These are phyloP conservation scores for Odontarrhena argentea DNA, from an alignment of 345 rosid genomes.

Conservation along the genomic window DNA sequence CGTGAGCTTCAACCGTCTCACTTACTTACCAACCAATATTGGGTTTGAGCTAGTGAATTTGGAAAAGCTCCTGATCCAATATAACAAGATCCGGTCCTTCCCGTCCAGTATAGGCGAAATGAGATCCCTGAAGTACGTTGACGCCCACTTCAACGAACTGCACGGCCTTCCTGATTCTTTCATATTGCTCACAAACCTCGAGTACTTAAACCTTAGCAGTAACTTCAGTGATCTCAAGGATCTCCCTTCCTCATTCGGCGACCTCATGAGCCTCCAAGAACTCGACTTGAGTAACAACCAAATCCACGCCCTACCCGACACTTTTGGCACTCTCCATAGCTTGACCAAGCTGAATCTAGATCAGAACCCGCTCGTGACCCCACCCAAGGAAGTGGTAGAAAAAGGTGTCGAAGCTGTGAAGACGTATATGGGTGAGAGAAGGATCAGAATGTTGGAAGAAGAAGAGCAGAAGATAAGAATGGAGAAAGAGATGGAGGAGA, in stretches of 20 bases:
- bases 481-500: constrained; percentile 52
- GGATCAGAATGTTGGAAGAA: constrained; percentile 64
- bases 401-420: constrained; percentile 74
- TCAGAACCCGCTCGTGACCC: constrained; percentile 69
- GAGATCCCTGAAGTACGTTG: constrained; percentile 62
- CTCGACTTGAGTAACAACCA: constrained; percentile 94
- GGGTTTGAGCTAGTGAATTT: constrained; percentile 65
- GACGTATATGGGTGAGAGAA: constrained; percentile 70
- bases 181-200: constrained; percentile 68
- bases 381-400: constrained; percentile 69
- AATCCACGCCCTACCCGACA: constrained; percentile 72
- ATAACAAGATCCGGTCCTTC: constrained; percentile 75
- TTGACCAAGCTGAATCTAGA: constrained; percentile 68
- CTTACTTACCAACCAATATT: constrained; percentile 85
- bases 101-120: constrained; percentile 76
- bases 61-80: constrained; percentile 58
- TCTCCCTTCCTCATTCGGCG: constrained; percentile 74
- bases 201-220: constrained; percentile 67
- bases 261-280: constrained; percentile 69
- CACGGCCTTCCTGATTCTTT: constrained; percentile 63
- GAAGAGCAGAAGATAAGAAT: constrained; percentile 58
- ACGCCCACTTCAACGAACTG: constrained; percentile 87
- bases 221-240: constrained; percentile 77
- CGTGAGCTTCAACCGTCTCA: constrained; percentile 73
- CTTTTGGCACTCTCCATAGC: constrained; percentile 76